Evolutionary conservation across 208 protist species (phyloP).

Genomic region (Tetramitus jugosus): DNA sequence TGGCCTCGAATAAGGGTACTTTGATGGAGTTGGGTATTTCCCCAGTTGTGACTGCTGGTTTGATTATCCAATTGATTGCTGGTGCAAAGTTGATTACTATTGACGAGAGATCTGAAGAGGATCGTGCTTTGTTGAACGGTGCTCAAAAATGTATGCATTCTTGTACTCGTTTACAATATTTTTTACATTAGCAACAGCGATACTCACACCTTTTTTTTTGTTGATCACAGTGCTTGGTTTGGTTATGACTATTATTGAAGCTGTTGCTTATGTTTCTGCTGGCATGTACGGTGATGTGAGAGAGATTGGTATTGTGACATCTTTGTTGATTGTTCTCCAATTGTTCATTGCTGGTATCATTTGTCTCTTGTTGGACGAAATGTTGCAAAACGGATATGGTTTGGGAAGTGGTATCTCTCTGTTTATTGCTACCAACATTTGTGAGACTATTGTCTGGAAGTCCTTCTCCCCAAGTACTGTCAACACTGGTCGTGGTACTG

Average conservation of each 20-base stretch:
- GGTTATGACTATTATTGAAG: constrained; percentile 94
- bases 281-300: constrained; percentile 98
- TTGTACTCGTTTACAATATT: constrained; percentile 11
- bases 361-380: constrained; percentile 97
- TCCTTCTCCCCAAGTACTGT: constrained; percentile 96
- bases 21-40: constrained; percentile 97
- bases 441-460: constrained; percentile 99
- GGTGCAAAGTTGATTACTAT: constrained; percentile 91
- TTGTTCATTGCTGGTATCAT: constrained; percentile 94
- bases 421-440: constrained; percentile 99
- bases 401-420: constrained; percentile 98
- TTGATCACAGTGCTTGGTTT: constrained; percentile 77
- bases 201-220: constrained; percentile 26
- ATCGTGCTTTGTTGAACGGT: constrained; percentile 89
- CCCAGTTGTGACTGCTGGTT: constrained; percentile 90
- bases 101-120: constrained; percentile 83
- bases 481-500: constrained; percentile 90
- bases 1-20: constrained; percentile 97
- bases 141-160: constrained; percentile 79
- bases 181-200: too few relatives aligned
- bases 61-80: constrained; percentile 95
- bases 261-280: constrained; percentile 89
- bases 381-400: constrained; percentile 98
- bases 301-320: constrained; percentile 84
- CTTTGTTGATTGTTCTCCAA: constrained; percentile 94